phyloP scores from a whole-genome alignment of 169 alveolate species.

The Eimeria tenella region DNA sequence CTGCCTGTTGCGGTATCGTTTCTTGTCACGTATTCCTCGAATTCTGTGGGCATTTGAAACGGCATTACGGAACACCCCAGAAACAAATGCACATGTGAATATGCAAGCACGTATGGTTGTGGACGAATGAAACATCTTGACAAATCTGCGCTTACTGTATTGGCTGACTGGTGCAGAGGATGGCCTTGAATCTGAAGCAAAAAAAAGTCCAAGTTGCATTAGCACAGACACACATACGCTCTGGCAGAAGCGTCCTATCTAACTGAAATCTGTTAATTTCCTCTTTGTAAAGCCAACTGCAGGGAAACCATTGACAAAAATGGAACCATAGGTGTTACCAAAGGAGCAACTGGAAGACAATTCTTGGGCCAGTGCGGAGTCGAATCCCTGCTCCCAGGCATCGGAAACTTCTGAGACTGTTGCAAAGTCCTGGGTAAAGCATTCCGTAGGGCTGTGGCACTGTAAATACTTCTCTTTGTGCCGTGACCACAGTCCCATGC shows the following conservation, averaged over 20 bases:
- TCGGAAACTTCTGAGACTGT: background rate
- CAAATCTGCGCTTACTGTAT: conserved; percentile 22
- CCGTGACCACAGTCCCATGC: conserved; percentile 34
- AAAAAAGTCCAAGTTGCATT: background rate
- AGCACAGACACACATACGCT: background rate
- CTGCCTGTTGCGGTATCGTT: conserved; percentile 37
- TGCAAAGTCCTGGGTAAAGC: conserved; percentile 38
- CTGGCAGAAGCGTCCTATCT: background rate
- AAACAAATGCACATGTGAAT: no score
- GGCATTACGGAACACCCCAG: background rate
- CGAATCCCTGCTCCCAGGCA: background rate
- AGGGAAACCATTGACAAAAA: background rate
- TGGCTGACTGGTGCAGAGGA: background rate
- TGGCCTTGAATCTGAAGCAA: background rate
- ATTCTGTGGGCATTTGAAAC: background rate
- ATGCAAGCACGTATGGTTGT: no score
- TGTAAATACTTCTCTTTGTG: background rate
- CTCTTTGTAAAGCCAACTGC: no score
- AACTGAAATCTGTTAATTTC: background rate
- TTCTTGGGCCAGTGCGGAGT: background rate
- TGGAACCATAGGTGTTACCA: background rate
- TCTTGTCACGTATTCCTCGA: conserved; percentile 4
- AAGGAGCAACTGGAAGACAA: conserved; percentile 39
- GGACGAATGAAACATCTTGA: no score
- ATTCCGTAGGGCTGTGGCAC: conserved; percentile 18